phyloP scores from a whole-genome alignment of 176 grass and related monocot species.

The Cenchrus purpureus region DNA sequence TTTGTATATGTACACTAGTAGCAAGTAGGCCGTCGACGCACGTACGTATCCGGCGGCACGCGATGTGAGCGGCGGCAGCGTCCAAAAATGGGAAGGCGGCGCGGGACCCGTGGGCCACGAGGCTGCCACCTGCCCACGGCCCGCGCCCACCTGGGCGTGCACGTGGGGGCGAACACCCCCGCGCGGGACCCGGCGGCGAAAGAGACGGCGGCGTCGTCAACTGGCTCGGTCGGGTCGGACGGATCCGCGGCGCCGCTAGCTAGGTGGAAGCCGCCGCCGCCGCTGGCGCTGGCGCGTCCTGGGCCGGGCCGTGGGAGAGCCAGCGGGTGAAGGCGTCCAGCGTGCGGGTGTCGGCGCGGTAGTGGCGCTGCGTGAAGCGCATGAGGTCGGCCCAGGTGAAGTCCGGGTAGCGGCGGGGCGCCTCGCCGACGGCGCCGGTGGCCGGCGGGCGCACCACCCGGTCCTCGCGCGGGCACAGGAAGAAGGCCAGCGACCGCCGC shows the following conservation, averaged over 20 bases:
- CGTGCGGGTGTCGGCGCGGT: slow-evolving; percentile 81
- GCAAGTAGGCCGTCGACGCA: neutral
- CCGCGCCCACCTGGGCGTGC: slow-evolving; percentile 28
- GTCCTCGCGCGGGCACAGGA: slow-evolving; percentile 81
- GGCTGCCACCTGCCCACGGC: slow-evolving; percentile 9
- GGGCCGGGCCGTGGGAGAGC: slow-evolving; percentile 34
- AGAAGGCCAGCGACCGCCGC: slow-evolving; percentile 92
- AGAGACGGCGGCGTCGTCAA: neutral
- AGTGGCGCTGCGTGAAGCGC: slow-evolving; percentile 86
- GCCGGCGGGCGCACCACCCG: slow-evolving; percentile 78
- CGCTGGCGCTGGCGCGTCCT: neutral
- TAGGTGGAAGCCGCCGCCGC: neutral
- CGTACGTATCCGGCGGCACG: neutral
- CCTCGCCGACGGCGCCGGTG: neutral
- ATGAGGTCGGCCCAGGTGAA: slow-evolving; percentile 91
- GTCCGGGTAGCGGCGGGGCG: slow-evolving; percentile 71
- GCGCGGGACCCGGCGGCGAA: slow-evolving; percentile 9
- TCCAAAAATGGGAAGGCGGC: slow-evolving; percentile 60
- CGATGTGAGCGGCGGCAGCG: neutral
- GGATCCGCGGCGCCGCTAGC: neutral
- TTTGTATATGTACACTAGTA: slow-evolving; percentile 33
- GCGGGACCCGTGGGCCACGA: slow-evolving; percentile 35
- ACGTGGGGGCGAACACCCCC: slow-evolving; percentile 15
- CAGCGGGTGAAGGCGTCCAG: slow-evolving; percentile 71
- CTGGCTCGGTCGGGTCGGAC: neutral